These are phyloP conservation scores for Claviceps cyperi DNA, from an alignment of 2,329 filamentous ascomycete species.

Conservation along the genomic window DNA sequence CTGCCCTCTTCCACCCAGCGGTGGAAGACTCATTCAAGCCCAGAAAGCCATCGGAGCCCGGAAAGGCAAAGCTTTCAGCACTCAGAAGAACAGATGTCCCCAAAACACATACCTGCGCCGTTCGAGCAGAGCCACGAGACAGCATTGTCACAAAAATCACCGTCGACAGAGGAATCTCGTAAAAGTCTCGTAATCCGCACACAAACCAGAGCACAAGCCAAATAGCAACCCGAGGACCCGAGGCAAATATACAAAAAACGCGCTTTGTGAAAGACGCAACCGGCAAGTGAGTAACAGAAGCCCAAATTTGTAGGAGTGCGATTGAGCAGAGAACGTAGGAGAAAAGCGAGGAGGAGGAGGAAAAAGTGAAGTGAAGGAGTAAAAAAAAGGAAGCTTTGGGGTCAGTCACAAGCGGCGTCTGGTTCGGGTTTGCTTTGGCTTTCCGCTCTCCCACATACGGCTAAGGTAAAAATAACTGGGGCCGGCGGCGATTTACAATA, in stretches of 20 bases:
- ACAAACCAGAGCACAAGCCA: too few relatives aligned
- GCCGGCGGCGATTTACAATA: neutral
- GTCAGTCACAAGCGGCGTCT: neutral
- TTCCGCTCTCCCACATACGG: neutral
- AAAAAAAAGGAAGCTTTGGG: slow-evolving; percentile 2
- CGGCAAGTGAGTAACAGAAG: neutral
- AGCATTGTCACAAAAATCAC: slow-evolving; percentile 31
- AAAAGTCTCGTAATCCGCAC: too few relatives aligned
- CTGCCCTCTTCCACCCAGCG: too few relatives aligned
- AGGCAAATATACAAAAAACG: too few relatives aligned
- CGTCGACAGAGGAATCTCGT: neutral
- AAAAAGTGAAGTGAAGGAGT: neutral
- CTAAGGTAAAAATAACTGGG: neutral
- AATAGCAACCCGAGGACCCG: too few relatives aligned
- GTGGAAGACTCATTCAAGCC: too few relatives aligned
- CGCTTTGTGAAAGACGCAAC: too few relatives aligned
- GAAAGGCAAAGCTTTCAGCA: too few relatives aligned
- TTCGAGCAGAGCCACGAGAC: slow-evolving; percentile 41
- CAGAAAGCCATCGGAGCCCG: too few relatives aligned
- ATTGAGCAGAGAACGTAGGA: neutral
- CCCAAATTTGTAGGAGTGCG: neutral
- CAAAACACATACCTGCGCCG: slow-evolving; percentile 38
- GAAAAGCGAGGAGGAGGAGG: neutral
- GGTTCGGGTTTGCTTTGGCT: neutral
- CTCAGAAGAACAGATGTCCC: neutral